Base-by-base conservation (phyloP, 108 stramenopile species). In the Tribonema minus region DNA sequence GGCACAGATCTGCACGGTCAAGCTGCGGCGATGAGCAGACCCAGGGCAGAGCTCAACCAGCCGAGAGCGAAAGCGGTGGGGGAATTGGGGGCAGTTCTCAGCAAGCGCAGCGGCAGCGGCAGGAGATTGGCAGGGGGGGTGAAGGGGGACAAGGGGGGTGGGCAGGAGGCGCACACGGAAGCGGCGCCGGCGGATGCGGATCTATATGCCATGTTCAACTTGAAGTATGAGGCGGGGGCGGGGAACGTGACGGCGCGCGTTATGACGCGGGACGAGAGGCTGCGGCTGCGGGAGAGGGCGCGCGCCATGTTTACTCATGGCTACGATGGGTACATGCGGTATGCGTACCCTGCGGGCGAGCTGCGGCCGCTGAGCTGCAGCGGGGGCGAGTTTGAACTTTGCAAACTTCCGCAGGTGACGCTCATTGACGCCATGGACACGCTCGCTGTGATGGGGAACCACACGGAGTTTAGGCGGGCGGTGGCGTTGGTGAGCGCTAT, bases 381-480 rank as follows among this genome's bases (percentile, higher is more conserved):
- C 2, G 6, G 90, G 25, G 92, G 89, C n/a, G 46, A 68, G 31
- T 94, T 96, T 58, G 75, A 92, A 73, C 85, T 96, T 34, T 91
- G 91, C 29, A 80, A 84, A 64, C 80, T 93, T 33, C 91, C 91
- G 7, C 88, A 87, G 7, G 20, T 54, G 46, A 54, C 46, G 9
- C 46, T 54, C 46, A 54, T 54, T 20, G 46, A 98, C 70, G 76
- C 93, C 27, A 68, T 98, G 37, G 96, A 95, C 77, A 92, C 92
- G 7, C 77, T 98, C 27, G 80, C 91, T 5, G 79, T 96, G 23
- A 86, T 96, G 79, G 87, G 88, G 1, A 93, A 96, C 65, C 84
- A 84, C 40, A 90, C 92, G 23, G 97, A 96, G 76, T 98, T 96
- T 79, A 91, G 91, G 4, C 72, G 92, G 3, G 89, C 91, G 26